phyloP scores from a whole-genome alignment of 164 flowering plant genomes.

The Vitis rupestris region DNA sequence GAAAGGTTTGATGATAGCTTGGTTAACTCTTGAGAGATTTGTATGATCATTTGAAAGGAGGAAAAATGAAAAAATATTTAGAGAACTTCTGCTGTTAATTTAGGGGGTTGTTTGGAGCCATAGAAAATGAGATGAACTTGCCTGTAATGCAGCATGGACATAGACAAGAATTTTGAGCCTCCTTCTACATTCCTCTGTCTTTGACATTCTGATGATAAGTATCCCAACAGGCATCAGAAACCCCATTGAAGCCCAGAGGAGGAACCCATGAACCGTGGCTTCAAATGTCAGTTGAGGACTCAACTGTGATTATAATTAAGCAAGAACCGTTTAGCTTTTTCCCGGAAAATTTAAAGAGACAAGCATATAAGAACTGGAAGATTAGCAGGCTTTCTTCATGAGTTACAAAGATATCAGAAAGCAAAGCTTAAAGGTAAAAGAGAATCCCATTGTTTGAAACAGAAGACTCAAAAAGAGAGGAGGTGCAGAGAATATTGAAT shows the following conservation, averaged over 20 bases:
- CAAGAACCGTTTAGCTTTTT: background rate
- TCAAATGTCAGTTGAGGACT: slow-evolving; percentile 32
- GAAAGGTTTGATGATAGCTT: slow-evolving; percentile 10
- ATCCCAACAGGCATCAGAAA: slow-evolving; percentile 54
- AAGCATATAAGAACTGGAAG: background rate
- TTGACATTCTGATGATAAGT: slow-evolving; percentile 43
- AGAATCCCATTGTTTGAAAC: too few relatives aligned
- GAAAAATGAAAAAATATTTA: background rate
- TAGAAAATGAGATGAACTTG: slow-evolving; percentile 6
- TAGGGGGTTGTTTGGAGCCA: too few relatives aligned
- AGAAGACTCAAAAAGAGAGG: background rate
- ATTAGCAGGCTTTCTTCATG: too few relatives aligned
- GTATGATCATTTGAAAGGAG: background rate
- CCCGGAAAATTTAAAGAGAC: background rate
- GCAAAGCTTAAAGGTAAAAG: too few relatives aligned
- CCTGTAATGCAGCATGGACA: slow-evolving; percentile 43
- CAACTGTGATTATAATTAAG: slow-evolving; percentile 16
- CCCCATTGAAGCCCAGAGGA: slow-evolving; percentile 59
- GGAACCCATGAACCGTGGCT: slow-evolving; percentile 45
- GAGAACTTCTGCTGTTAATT: too few relatives aligned
- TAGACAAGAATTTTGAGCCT: slow-evolving; percentile 35
- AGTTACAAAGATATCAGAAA: too few relatives aligned
- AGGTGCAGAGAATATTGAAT: background rate
- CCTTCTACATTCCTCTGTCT: slow-evolving; percentile 27
- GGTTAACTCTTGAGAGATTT: slow-evolving; percentile 6